Evolutionary conservation across 140 eudicot species (phyloP).

Genomic region (Anethum foeniculum): DNA sequence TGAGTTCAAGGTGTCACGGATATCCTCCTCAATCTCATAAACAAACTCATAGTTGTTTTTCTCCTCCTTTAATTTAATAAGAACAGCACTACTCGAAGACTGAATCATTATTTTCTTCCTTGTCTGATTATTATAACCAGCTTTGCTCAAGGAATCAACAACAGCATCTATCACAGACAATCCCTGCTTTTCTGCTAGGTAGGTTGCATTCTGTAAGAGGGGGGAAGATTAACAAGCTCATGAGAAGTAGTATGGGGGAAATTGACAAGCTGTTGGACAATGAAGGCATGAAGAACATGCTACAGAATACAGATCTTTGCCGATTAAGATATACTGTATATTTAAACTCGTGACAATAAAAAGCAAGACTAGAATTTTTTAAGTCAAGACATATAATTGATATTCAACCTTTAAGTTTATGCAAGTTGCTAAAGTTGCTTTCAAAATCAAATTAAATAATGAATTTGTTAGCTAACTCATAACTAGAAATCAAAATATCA

Average conservation of each 20-base stretch:
- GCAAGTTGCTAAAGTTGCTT: not conserved
- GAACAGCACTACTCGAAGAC: slow-evolving; percentile 61
- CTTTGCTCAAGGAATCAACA: slow-evolving; percentile 37
- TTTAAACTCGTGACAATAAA: not conserved
- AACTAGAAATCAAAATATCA: slow-evolving; percentile 3
- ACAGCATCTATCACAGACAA: slow-evolving; percentile 61
- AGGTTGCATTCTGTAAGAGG: slow-evolving; percentile 60
- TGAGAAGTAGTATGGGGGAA: not conserved
- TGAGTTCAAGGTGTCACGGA: slow-evolving; percentile 45
- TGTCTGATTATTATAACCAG: slow-evolving; percentile 38
- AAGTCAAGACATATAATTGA: not conserved
- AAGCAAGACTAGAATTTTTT: not conserved
- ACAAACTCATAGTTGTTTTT: slow-evolving; percentile 47
- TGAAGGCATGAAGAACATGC: not conserved
- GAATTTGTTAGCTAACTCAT: not conserved
- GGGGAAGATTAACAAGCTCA: not conserved
- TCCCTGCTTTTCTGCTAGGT: slow-evolving; percentile 62
- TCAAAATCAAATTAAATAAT: not conserved
- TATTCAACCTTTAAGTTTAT: not conserved
- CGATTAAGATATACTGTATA: not conserved
- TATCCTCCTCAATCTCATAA: slow-evolving; percentile 42
- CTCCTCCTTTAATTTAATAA: slow-evolving; percentile 37
- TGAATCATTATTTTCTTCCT: slow-evolving; percentile 51
- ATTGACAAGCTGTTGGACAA: not conserved
- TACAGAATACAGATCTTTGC: not conserved